Base-by-base conservation (phyloP, 2,329 filamentous ascomycete species). In the Dactylonectria macrodidyma region DNA sequence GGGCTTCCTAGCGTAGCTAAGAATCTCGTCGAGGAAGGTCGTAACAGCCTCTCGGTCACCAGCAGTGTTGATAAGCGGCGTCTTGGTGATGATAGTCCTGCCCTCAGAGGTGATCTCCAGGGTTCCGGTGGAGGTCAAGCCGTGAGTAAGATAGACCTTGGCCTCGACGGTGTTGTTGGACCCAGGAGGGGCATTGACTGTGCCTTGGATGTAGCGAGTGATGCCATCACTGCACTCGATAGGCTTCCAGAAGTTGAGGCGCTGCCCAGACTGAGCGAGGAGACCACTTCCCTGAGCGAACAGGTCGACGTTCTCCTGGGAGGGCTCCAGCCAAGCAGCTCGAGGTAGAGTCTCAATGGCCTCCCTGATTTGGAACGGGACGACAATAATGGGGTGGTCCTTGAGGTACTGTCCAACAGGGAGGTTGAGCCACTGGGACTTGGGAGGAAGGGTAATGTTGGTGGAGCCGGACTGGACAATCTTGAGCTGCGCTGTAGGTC, bases 331-430 rank as follows among this genome's bases (percentile, higher is more conserved):
- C 52, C 74, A 80, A 38, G 74, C 75, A 1, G 74, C 70, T 5
- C 56, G 58, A 4, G 69, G 54, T 2, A 77, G 75, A 47, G 69
- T 72, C 1, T 24, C 24, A 2, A 79, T 67, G 1, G 58, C 38
- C 1, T 73, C 68, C 64, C 76, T 79, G 59, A 75, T 77, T 19
- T 76, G 65, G 61, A 81, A 72, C 54, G 63, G 66, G 55, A 81
- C 68, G 33, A 74, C 68, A 11, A 72, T 58, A 62, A 85, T 84
- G 63, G 82, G 80, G 64, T 88, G 87, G 63, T 90, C 88, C 59
- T 86, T 83, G 1, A 90, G 78, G 68, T 87, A 87, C 71, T 87
- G 83, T 2, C 88, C 88, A 3, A 90, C 87, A 0, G 88, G 88
- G 2, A 89, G 82, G n/a, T 85, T 79, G 62, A 90, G 88, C 88